These are phyloP conservation scores for Erodium moschatum DNA, from an alignment of 441 rosid genomes.

Conservation along the genomic window DNA sequence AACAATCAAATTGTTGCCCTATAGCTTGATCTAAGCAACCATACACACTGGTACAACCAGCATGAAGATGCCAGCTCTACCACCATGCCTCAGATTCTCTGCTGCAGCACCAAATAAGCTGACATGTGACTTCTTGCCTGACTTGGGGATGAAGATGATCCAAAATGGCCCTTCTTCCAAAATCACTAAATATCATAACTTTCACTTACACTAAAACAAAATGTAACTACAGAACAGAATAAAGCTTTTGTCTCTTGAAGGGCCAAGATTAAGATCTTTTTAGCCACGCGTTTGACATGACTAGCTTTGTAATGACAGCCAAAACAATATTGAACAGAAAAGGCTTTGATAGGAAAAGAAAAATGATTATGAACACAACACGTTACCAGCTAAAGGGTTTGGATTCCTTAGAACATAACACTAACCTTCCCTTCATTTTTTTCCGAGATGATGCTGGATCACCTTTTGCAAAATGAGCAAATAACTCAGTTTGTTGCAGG, in stretches of 20 bases:
- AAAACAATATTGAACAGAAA: not conserved
- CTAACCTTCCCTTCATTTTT: slow-evolving; percentile 78
- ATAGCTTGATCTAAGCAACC: too few relatives aligned
- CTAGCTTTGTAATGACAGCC: not conserved
- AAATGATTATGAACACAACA: not conserved
- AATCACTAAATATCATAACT: too few relatives aligned
- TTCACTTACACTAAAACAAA: too few relatives aligned
- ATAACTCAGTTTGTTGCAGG: slow-evolving; percentile 92
- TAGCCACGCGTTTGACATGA: not conserved
- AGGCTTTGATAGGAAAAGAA: not conserved
- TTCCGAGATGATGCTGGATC: slow-evolving; percentile 63
- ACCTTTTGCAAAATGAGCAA: slow-evolving; percentile 96
- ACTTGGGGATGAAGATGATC: too few relatives aligned
- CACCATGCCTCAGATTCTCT: too few relatives aligned
- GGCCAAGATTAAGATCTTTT: not conserved
- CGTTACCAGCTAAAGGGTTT: not conserved
- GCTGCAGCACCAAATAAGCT: too few relatives aligned
- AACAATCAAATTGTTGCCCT: too few relatives aligned
- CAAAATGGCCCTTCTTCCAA: too few relatives aligned
- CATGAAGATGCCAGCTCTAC: too few relatives aligned
- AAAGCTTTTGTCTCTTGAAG: not conserved
- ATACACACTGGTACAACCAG: too few relatives aligned
- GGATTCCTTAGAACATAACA: not conserved
- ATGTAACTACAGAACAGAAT: not conserved
- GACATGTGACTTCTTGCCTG: too few relatives aligned